Evolutionary conservation across 1,284 basidiomycete genomes (phyloP).

Genomic region (Ustilago crameri): DNA sequence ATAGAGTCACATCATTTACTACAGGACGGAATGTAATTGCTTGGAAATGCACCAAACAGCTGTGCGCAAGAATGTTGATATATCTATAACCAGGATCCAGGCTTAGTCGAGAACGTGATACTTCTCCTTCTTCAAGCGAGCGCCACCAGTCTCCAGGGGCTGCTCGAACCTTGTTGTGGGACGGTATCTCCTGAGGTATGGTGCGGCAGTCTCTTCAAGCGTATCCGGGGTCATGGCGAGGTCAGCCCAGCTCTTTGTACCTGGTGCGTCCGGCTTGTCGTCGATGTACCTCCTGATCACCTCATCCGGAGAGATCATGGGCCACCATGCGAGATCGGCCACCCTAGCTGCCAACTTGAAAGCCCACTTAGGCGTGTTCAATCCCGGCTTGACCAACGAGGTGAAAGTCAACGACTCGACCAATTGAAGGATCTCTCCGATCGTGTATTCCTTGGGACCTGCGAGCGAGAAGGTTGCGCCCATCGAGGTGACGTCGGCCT

Average conservation of each 20-base stretch:
- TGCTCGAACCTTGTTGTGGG: constrained; percentile 72
- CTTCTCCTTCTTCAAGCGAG: constrained; percentile 55
- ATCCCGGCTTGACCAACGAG: constrained; percentile 73
- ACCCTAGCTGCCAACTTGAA: constrained; percentile 77
- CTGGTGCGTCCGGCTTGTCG: constrained; percentile 71
- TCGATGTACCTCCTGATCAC: constrained; percentile 87
- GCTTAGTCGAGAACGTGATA: constrained; percentile 48
- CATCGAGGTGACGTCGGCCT: constrained; percentile 74
- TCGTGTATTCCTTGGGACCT: constrained; percentile 87
- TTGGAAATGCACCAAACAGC: not conserved
- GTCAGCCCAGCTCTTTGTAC: constrained; percentile 72
- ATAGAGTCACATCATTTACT: too few species aligned
- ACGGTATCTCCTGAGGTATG: constrained; percentile 89
- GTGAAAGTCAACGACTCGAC: constrained; percentile 84
- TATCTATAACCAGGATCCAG: not conserved
- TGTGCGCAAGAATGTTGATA: not conserved
- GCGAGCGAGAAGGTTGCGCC: constrained; percentile 82
- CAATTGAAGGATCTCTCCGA: constrained; percentile 84
- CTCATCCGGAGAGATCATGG: constrained; percentile 89
- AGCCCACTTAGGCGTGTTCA: constrained; percentile 81
- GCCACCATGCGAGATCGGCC: constrained; percentile 89
- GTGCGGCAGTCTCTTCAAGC: constrained; percentile 89
- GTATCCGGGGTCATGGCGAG: constrained; percentile 78
- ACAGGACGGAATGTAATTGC: not conserved
- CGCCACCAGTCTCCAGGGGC: constrained; percentile 68